Conservation (phyloP, 257 asterid genomes). For the Solanum gracilifrons region DNA sequence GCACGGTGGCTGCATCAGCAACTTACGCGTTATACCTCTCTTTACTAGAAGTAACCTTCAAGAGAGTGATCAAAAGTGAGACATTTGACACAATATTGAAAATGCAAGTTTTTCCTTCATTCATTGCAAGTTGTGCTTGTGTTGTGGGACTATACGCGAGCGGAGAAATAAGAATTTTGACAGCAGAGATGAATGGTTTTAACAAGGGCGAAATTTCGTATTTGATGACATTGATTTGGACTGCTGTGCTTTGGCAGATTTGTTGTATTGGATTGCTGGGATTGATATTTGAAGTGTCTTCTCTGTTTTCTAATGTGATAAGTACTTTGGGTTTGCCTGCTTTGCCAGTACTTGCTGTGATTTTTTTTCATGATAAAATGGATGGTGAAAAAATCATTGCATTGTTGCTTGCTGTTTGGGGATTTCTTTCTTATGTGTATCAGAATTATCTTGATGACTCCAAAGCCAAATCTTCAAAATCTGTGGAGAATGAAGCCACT, state of each 20-base stretch:
- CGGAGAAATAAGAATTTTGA: conserved; percentile 15
- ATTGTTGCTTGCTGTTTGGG: conserved; percentile 31
- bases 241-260: conserved; percentile 25
- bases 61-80: conserved; percentile 14
- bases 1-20: conserved; percentile 27
- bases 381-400: conserved; percentile 26
- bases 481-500: neutral
- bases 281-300: conserved; percentile 27
- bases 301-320: conserved; percentile 25
- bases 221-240: conserved; percentile 25
- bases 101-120: conserved; percentile 11
- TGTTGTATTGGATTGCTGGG: conserved; percentile 21
- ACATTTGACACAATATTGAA: conserved; percentile 16
- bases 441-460: conserved; percentile 30
- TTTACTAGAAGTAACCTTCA: conserved; percentile 7
- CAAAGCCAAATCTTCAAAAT: conserved; percentile 3
- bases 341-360: conserved; percentile 28
- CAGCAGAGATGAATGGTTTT: conserved; percentile 9
- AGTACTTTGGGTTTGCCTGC: conserved; percentile 19
- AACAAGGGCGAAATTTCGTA: conserved; percentile 14
- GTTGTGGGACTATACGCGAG: conserved; percentile 27
- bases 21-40: conserved; percentile 15
- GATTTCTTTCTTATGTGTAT: conserved; percentile 24
- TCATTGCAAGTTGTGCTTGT: conserved; percentile 12
- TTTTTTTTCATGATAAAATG: conserved; percentile 28